phyloP scores from a whole-genome alignment of 148 eudicot species.

The Bassia scoparia region DNA sequence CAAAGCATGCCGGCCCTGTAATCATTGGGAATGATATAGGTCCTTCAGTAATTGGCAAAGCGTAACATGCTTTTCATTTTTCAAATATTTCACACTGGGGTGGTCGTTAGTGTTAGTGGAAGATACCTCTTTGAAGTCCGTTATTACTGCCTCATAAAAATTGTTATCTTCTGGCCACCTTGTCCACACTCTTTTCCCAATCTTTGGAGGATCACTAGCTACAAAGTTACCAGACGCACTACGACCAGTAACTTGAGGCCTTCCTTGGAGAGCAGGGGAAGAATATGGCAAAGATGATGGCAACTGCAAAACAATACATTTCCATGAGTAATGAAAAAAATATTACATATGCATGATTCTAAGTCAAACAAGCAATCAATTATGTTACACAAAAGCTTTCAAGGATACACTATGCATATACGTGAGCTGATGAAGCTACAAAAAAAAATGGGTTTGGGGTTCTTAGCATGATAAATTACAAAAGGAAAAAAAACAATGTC shows the following conservation, averaged over 20 bases:
- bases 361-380: conserved; percentile 8
- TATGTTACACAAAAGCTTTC: no score
- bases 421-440: no score
- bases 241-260: conserved; percentile 37
- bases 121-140: conserved; percentile 38
- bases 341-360: neutral
- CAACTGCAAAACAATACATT: conserved; percentile 21
- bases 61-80: neutral
- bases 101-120: neutral
- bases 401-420: no score
- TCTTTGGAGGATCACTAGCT: conserved; percentile 36
- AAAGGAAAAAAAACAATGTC: no score
- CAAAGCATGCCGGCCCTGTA: conserved; percentile 54
- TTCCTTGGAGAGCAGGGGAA: conserved; percentile 42
- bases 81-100: neutral
- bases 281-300: conserved; percentile 46
- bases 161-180: conserved; percentile 63
- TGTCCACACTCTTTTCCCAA: conserved; percentile 64
- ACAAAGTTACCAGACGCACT: conserved; percentile 38
- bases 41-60: neutral
- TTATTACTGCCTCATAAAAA: conserved; percentile 58
- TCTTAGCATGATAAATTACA: no score
- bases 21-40: conserved; percentile 19
- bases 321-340: conserved; percentile 10
- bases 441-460: no score